Evolutionary conservation across 352 stramenopile genomes (phyloP).

Genomic region (Elongisporangium undulatum): DNA sequence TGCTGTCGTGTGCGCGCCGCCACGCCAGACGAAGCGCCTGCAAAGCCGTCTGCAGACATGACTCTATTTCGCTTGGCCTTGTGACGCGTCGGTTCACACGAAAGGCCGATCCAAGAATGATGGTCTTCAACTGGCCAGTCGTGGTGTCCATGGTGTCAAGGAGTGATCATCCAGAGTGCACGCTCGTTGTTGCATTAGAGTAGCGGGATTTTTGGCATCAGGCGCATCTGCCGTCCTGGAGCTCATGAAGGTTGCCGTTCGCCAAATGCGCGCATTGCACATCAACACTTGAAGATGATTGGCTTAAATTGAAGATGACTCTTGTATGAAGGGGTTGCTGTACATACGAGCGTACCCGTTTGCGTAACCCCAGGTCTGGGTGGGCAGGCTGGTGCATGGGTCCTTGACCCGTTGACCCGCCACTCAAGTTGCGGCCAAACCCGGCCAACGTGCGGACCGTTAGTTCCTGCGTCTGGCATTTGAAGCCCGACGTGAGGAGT

Average conservation of each 20-base stretch:
- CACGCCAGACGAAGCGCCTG: background rate
- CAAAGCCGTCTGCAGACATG: background rate
- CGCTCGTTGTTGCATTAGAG: no score
- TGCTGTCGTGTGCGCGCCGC: constrained; percentile 8
- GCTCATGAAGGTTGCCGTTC: no score
- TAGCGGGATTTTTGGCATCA: no score
- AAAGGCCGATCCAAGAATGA: constrained; percentile 2
- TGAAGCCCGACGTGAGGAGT: background rate
- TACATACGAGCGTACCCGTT: background rate
- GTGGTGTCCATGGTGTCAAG: background rate
- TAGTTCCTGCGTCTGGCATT: background rate
- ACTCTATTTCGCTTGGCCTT: background rate
- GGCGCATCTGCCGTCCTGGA: no score
- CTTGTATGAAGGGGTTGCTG: background rate
- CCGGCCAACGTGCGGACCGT: background rate
- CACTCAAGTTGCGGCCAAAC: background rate
- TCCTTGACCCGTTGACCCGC: background rate
- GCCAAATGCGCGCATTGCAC: no score
- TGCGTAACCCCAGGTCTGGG: background rate
- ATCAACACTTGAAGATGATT: background rate
- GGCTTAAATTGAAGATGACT: background rate
- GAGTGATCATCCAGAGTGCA: no score
- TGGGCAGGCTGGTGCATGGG: background rate
- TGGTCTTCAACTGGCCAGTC: background rate
- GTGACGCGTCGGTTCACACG: background rate